Evolutionary conservation across 441 rosid species (phyloP).

Genomic region (Bocquillonia castaneifolia): DNA sequence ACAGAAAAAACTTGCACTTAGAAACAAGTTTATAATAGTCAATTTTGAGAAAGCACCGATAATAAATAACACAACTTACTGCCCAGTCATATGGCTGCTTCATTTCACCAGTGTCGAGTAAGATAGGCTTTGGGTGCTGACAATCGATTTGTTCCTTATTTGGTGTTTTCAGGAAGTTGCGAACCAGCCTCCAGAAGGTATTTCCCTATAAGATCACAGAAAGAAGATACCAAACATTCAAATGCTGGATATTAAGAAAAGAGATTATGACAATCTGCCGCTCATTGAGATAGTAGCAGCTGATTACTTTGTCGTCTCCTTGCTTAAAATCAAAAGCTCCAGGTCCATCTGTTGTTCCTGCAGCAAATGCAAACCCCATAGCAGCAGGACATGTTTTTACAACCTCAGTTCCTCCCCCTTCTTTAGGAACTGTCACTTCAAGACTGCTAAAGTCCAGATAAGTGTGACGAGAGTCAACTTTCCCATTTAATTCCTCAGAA

Average conservation of each 20-base stretch:
- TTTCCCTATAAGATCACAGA: constrained; percentile 54
- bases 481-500: constrained; percentile 66
- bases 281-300: constrained; percentile 7
- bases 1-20: no score
- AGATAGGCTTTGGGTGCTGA: constrained; percentile 85
- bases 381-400: constrained; percentile 93
- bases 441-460: constrained; percentile 78
- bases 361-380: constrained; percentile 95
- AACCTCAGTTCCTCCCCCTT: constrained; percentile 57
- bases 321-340: constrained; percentile 97
- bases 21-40: not conserved
- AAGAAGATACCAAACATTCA: constrained; percentile 8
- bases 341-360: constrained; percentile 97
- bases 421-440: constrained; percentile 51
- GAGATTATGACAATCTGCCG: constrained; percentile 9
- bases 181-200: constrained; percentile 81
- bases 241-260: not conserved
- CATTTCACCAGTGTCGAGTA: constrained; percentile 98
- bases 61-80: constrained; percentile 42
- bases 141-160: constrained; percentile 61
- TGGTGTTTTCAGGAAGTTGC: constrained; percentile 69
- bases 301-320: constrained; percentile 79
- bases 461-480: constrained; percentile 69
- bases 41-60: not conserved
- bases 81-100: constrained; percentile 93